Conservation (phyloP, 192 early-diverging fungal species). For the Podila horticola region DNA sequence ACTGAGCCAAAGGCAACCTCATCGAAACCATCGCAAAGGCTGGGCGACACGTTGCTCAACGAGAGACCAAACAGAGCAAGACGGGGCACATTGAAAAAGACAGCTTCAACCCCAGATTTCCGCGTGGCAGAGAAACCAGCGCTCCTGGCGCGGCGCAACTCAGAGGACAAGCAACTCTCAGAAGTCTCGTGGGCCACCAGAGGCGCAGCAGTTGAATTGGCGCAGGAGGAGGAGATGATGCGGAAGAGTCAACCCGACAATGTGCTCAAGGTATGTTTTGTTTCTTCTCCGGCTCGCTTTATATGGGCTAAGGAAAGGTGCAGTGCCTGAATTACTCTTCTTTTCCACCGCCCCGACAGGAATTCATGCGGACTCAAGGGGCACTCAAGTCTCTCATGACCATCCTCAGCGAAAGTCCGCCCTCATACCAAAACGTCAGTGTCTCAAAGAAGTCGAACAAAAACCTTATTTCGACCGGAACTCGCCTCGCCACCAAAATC, state of each 20-base stretch:
- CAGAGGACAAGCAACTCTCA: slow-evolving; percentile 30
- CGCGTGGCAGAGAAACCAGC: slow-evolving; percentile 12
- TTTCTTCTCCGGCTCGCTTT: background rate
- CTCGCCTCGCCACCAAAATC: slow-evolving; percentile 41
- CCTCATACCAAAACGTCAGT: slow-evolving; percentile 1
- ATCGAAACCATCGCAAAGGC: slow-evolving; percentile 1
- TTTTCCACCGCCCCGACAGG: slow-evolving; percentile 13
- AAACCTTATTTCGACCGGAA: slow-evolving; percentile 18
- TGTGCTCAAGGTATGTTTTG: slow-evolving; percentile 38
- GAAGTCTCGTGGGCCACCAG: slow-evolving; percentile 18
- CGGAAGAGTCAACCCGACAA: slow-evolving; percentile 50
- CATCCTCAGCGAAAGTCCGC: slow-evolving; percentile 23
- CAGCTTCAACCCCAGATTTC: slow-evolving; percentile 38
- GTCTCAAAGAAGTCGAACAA: slow-evolving; percentile 19
- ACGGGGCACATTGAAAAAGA: slow-evolving; percentile 27
- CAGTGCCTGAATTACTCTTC: background rate
- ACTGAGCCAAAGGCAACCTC: background rate
- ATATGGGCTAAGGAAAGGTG: background rate
- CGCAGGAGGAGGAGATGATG: slow-evolving; percentile 39
- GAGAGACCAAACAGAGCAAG: background rate
- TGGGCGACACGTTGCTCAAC: background rate
- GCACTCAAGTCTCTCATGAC: slow-evolving; percentile 43
- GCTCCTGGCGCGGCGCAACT: slow-evolving; percentile 34
- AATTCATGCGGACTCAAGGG: slow-evolving; percentile 53
- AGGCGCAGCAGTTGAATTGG: slow-evolving; percentile 42